Evolutionary conservation across 768 basidiomycete species (phyloP).

Genomic region (Hypholoma sublateritium): DNA sequence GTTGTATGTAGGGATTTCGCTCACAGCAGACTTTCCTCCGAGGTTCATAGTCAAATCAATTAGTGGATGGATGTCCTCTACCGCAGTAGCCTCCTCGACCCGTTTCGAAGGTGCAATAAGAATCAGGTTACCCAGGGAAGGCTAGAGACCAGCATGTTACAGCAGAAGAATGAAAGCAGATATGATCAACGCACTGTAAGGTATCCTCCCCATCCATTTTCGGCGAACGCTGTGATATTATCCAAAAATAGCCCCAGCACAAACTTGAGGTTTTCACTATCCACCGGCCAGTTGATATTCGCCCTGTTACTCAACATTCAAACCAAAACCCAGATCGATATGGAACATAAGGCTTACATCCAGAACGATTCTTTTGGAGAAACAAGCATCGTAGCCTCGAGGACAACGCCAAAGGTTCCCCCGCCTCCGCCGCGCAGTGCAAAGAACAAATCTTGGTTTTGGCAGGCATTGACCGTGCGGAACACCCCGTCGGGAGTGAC

Average conservation of each 20-base stretch:
- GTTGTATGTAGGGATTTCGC: slow-evolving; percentile 12
- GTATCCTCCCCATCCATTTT: slow-evolving; percentile 50
- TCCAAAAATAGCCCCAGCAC: slow-evolving; percentile 36
- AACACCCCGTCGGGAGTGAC: slow-evolving; percentile 52
- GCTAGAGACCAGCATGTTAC: slow-evolving; percentile 7
- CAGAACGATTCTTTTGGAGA: slow-evolving; percentile 29
- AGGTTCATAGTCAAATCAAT: slow-evolving; percentile 17
- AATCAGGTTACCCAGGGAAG: slow-evolving; percentile 19
- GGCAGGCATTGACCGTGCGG: slow-evolving; percentile 45
- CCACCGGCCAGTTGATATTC: slow-evolving; percentile 32
- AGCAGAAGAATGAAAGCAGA: not conserved
- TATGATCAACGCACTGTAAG: slow-evolving; percentile 14
- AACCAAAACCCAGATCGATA: not conserved
- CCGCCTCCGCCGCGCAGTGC: slow-evolving; percentile 51
- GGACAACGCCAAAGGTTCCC: slow-evolving; percentile 47
- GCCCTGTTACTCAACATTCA: slow-evolving; percentile 21
- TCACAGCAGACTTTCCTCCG: slow-evolving; percentile 22
- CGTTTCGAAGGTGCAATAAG: slow-evolving; percentile 27
- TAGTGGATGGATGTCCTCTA: slow-evolving; percentile 25
- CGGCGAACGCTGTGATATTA: slow-evolving; percentile 40
- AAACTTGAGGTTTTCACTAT: slow-evolving; percentile 27
- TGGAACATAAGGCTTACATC: slow-evolving; percentile 7
- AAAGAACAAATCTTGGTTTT: slow-evolving; percentile 54
- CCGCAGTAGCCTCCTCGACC: slow-evolving; percentile 22
- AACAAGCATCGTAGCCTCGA: slow-evolving; percentile 34